Percentiles rank a stretch among this genome's conserved stretches.
Evolutionary conservation across 345 rosid species (phyloP).

Genomic region (Pistacia integerrima): DNA sequence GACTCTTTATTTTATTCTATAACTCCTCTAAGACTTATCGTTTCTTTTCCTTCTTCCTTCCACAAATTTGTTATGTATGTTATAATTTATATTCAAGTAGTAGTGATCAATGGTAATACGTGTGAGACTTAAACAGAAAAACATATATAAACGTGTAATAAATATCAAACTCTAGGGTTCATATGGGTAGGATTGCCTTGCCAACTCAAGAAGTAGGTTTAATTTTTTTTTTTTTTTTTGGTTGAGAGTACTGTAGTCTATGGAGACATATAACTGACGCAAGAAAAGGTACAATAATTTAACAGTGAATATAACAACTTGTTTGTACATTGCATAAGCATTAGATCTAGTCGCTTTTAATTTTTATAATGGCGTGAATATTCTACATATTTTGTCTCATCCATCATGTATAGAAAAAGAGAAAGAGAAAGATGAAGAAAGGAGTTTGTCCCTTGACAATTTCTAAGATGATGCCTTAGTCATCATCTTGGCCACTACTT

Average conservation of each 20-base stretch:
- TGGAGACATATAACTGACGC: background rate
- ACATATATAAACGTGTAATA: too few species aligned
- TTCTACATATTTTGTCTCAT: constrained; percentile 25
- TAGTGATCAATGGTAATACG: too few species aligned
- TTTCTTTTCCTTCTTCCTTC: too few species aligned
- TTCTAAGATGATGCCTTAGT: constrained; percentile 3
- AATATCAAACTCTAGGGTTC: background rate
- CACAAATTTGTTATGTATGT: too few species aligned
- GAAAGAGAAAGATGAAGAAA: background rate
- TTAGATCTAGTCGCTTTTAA: constrained; percentile 22
- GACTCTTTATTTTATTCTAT: too few species aligned
- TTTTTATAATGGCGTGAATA: constrained; percentile 30
- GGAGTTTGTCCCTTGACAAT: constrained; percentile 7
- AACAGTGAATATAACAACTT: background rate
- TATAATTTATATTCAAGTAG: too few species aligned
- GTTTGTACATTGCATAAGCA: constrained; percentile 30
- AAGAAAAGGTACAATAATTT: background rate
- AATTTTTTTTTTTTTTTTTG: background rate
- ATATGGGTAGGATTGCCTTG: constrained; percentile 24
- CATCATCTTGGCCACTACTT: constrained; percentile 21
- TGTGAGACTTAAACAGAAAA: too few species aligned
- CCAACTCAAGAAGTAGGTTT: constrained; percentile 18
- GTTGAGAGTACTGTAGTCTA: background rate
- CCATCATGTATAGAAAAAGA: background rate
- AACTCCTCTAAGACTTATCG: too few species aligned